Evolutionary conservation across 2,329 filamentous ascomycete genomes (phyloP), one percentile per base, ranked within the genome.

Genomic region (Neonectria neomacrospora): DNA sequence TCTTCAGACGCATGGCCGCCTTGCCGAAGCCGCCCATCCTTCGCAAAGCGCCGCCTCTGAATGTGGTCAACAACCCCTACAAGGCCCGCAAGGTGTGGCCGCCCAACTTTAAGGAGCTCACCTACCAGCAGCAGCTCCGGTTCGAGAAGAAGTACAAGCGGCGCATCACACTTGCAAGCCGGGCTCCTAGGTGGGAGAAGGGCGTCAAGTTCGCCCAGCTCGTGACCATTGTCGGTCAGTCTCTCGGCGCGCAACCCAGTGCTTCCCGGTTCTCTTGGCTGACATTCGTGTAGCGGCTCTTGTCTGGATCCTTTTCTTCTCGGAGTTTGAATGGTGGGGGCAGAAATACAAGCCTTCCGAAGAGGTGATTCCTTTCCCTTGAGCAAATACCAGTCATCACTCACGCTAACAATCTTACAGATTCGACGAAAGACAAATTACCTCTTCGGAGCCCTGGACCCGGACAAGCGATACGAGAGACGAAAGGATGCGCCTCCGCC

Each of bases 61-160:
- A 66, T 58, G 78, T 83, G 65, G 80, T 83, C 67, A 83, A 78
- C 64, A 89, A 88, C 73, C 85, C 85, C 5, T 90, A 87, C 80
- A 86, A 82, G 72, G 86, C 88, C 52, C 90, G 91, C 78, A 91
- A 90, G 75, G 81, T 87, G 67, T 95, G 92, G 92, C 92, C 92
- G 61, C 92, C 92, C 12, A 89, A 94, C 77, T 91, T 95, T 78
- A 80, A 83, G 66, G 86, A 87, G 74, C 85, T 95, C 63, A 88
- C 88, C 39, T 80, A 83, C 50, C 91, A 91, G 77, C 88, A 94
- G 74, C 90, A 94, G 78, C 91, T 94, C 75, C 85, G 88, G 45
- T 90, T 93, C 71, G 92, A 95, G 81, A 89, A 91, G 76, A 90
- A 91, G 74, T 94, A 91, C 79, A 91, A 93, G 79, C 85, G 92